A percentile compares a stretch with the other conserved stretches of the same genome.
Conservation (phyloP, 192 early-diverging fungal species). For the Globomyces pollinis-pini region DNA sequence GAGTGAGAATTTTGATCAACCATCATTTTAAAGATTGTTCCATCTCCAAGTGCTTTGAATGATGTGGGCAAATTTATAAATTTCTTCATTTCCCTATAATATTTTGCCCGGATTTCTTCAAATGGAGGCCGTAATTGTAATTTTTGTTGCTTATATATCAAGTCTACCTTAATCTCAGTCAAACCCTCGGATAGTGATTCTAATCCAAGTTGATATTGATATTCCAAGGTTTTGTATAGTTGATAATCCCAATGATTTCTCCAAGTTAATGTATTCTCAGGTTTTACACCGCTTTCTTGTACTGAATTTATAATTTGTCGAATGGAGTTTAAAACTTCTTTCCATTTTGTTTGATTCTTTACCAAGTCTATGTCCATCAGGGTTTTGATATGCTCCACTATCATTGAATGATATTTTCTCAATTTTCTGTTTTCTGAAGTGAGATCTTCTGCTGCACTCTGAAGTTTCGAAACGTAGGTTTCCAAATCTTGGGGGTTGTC, state of each 20-base stretch:
- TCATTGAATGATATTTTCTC: slow-evolving; percentile 34
- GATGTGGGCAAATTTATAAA: slow-evolving; percentile 47
- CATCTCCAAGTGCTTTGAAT: slow-evolving; percentile 41
- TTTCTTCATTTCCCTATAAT: slow-evolving; percentile 56
- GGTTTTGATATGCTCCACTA: slow-evolving; percentile 29
- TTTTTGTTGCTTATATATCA: slow-evolving; percentile 47
- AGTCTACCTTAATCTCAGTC: slow-evolving; percentile 49
- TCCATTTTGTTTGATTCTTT: slow-evolving; percentile 43
- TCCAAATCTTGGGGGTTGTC: slow-evolving; percentile 32
- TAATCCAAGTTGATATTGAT: slow-evolving; percentile 42
- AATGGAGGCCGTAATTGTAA: slow-evolving; percentile 46
- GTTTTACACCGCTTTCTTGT: slow-evolving; percentile 29
- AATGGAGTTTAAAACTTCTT: slow-evolving; percentile 39
- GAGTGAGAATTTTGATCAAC: slow-evolving; percentile 35
- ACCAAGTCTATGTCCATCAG: slow-evolving; percentile 39
- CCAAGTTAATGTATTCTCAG: slow-evolving; percentile 38
- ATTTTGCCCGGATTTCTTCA: slow-evolving; percentile 57
- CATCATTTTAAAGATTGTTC: slow-evolving; percentile 34
- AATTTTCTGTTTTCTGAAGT: slow-evolving; percentile 39
- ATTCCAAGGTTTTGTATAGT: slow-evolving; percentile 50
- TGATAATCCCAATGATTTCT: slow-evolving; percentile 50
- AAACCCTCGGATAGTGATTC: slow-evolving; percentile 38
- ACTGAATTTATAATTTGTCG: slow-evolving; percentile 26
- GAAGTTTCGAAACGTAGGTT: slow-evolving; percentile 37
- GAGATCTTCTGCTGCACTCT: slow-evolving; percentile 31